phyloP scores from a whole-genome alignment of 164 flowering plant species.

The Vitis amurensis region DNA sequence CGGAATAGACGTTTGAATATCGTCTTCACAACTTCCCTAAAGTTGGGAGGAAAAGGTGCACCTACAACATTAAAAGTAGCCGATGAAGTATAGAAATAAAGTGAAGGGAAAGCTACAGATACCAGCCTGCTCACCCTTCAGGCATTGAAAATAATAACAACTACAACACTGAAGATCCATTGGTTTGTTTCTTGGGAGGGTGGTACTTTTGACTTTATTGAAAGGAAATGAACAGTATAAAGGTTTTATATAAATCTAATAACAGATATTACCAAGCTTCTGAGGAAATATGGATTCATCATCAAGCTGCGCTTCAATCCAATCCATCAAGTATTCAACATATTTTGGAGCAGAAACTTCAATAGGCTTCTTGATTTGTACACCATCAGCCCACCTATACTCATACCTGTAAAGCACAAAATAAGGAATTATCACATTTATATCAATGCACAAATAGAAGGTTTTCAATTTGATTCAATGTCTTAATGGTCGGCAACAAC shows the following conservation, averaged over 20 bases:
- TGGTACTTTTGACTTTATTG: background rate
- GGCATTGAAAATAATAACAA: background rate
- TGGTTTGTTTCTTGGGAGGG: background rate
- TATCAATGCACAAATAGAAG: background rate
- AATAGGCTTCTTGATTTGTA: conserved; percentile 92
- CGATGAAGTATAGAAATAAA: background rate
- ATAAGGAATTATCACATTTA: conserved; percentile 2
- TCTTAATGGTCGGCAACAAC: too few species aligned
- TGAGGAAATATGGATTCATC: conserved; percentile 97
- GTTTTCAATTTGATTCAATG: too few species aligned
- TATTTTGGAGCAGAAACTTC: conserved; percentile 99
- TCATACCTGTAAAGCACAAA: conserved; percentile 62
- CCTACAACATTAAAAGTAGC: conserved; percentile 43
- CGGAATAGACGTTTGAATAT: conserved; percentile 97
- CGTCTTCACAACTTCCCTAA: conserved; percentile 94
- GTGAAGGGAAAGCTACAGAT: too few species aligned
- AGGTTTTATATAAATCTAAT: background rate
- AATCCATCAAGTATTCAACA: conserved; percentile 98
- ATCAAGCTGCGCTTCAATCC: conserved; percentile 96
- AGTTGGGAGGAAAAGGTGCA: conserved; percentile 90
- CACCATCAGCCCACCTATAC: conserved; percentile 99
- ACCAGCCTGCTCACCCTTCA: background rate
- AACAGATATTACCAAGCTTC: conserved; percentile 69
- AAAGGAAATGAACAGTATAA: background rate
- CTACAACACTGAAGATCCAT: background rate